Evolutionary conservation across 163 green algal genomes (phyloP).

Genomic region (Chloroidium sp.): DNA sequence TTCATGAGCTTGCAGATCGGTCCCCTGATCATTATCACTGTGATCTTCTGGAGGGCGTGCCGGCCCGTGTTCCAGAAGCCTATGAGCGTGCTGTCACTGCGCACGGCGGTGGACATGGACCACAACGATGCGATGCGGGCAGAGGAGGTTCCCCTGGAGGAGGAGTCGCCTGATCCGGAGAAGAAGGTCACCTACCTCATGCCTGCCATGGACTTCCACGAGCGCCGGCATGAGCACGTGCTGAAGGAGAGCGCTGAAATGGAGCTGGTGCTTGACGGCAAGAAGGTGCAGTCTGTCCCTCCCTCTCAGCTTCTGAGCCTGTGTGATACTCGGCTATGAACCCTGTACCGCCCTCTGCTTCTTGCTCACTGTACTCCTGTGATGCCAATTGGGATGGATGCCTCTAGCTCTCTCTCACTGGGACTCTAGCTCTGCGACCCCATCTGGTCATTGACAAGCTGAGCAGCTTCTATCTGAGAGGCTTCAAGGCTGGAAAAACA

Average conservation of each 20-base stretch:
- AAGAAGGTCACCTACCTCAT: slow-evolving; percentile 5
- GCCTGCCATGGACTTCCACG: slow-evolving; percentile 7
- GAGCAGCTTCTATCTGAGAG: no score
- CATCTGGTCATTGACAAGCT: no score
- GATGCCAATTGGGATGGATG: no score
- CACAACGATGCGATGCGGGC: neutral
- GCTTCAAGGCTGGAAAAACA: no score
- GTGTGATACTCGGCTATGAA: no score
- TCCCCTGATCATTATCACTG: neutral
- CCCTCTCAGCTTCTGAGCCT: no score
- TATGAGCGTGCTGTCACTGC: slow-evolving; percentile 17
- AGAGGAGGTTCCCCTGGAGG: neutral
- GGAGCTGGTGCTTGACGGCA: slow-evolving; percentile 4
- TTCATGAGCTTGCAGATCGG: neutral
- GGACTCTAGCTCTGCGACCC: no score
- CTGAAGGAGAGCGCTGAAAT: slow-evolving; percentile 5
- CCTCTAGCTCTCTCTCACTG: no score
- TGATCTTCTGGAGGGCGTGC: neutral
- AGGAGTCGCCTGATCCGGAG: neutral
- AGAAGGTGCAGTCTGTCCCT: slow-evolving; percentile 1
- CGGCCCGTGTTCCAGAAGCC: slow-evolving; percentile 14
- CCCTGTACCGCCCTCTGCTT: no score
- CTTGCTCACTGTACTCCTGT: no score
- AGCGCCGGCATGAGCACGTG: slow-evolving; percentile 3
- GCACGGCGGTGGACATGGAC: slow-evolving; percentile 22